Evolutionary conservation across 2,329 filamentous ascomycete genomes (phyloP), one percentile per base, ranked within the genome.

Genomic region (Penicillium sp.): DNA sequence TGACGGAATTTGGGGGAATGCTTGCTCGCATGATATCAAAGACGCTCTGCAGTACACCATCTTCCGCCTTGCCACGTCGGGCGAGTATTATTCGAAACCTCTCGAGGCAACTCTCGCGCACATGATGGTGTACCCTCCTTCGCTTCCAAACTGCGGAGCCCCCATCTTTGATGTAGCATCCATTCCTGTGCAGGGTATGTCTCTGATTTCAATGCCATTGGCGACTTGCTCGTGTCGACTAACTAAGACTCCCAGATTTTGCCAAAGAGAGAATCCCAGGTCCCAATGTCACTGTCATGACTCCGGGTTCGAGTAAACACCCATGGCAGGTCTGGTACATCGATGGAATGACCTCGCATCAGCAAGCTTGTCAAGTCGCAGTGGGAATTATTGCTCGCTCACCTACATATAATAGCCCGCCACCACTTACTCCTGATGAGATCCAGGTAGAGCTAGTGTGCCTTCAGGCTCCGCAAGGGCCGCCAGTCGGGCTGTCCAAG

Each of bases 311-410:
- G 35, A 65, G 67, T 24, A 50, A 65, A 24, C 65, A 61, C 47
- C 74, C 76, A 2, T 78, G 76, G 76, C 71, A 72, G 57, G 74
- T 75, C n/a, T 77, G 72, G 73, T 77, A 73, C 56, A 65, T 77
- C 26, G 72, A 76, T 51, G 67, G 71, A 37, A 75, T 76, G 69
- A 75, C 69, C 2, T 67, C 74, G 22, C 37, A 45, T 17, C 65
- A 75, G 19, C 76, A 78, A 59, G 76, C 76, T 3, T 66, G 68
- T 10, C 75, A 78, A 56, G 73, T 78, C 3, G 76, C 75, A 10
- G 74, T 79, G 22, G 76, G 72, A 2, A 77, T 79, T 28, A 66
- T 78, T 56, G 75, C 73, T 66, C 73, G 76, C 6, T 68, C 64
- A 1, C 76, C 76, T 3, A 66, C 68, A 2, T 73, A 70, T 49